Evolutionary conservation across 768 basidiomycete genomes (phyloP).

Genomic region (Psilocybe cyanescens): DNA sequence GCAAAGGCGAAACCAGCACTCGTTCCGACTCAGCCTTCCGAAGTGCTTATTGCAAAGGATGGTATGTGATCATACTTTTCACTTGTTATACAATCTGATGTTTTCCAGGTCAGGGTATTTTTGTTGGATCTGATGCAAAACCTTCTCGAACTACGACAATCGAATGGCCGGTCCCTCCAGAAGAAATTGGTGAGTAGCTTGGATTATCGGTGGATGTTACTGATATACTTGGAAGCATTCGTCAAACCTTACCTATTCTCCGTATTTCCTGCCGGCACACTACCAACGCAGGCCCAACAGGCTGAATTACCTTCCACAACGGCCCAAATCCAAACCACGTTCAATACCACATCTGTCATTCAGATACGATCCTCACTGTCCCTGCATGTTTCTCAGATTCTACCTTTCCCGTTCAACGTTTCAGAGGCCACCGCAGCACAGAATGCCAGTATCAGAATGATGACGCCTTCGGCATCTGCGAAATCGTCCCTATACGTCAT

Average conservation of each 20-base stretch:
- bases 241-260: constrained; percentile 81
- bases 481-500: constrained; percentile 65
- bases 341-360: constrained; percentile 60
- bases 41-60: constrained; percentile 78
- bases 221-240: constrained; percentile 47
- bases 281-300: constrained; percentile 35
- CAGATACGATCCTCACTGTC: constrained; percentile 78
- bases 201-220: not conserved
- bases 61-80: constrained; percentile 47
- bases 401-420: constrained; percentile 63
- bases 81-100: not conserved
- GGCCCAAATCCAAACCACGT: constrained; percentile 33
- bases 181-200: constrained; percentile 64
- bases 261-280: constrained; percentile 70
- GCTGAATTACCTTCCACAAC: constrained; percentile 23
- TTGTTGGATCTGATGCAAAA: constrained; percentile 65
- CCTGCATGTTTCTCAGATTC: constrained; percentile 58
- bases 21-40: constrained; percentile 56
- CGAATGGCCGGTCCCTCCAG: constrained; percentile 80
- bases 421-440: constrained; percentile 32
- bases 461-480: constrained; percentile 56
- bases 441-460: constrained; percentile 63
- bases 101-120: constrained; percentile 65
- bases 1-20: constrained; percentile 72
- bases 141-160: constrained; percentile 52